These are phyloP conservation scores for Amanita thiersii DNA, from an alignment of 768 basidiomycete genomes.

Conservation along the genomic window DNA sequence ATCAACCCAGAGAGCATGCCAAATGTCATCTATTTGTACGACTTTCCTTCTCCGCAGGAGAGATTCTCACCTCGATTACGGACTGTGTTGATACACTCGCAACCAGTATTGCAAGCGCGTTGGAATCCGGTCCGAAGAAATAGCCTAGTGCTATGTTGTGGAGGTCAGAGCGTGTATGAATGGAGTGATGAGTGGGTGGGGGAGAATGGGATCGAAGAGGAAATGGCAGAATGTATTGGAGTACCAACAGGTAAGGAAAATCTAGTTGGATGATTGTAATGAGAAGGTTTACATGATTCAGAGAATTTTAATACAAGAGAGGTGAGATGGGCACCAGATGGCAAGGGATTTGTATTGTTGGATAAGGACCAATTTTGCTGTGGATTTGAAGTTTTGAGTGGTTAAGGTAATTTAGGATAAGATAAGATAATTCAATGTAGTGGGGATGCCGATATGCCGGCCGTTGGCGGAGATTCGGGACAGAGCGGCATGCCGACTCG, in stretches of 20 bases:
- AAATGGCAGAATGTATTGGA: constrained; percentile 87
- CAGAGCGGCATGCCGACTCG: background rate
- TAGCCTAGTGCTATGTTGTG: constrained; percentile 59
- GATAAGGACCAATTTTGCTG: constrained; percentile 82
- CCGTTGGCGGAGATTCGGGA: too few species aligned
- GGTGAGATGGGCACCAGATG: constrained; percentile 78
- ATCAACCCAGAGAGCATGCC: constrained; percentile 48
- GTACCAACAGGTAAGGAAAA: constrained; percentile 71
- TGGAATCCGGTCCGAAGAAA: constrained; percentile 88
- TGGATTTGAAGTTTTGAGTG: constrained; percentile 78
- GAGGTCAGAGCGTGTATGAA: constrained; percentile 56
- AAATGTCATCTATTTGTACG: constrained; percentile 57
- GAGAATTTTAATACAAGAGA: constrained; percentile 68
- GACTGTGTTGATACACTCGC: constrained; percentile 57
- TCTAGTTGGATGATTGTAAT: constrained; percentile 11
- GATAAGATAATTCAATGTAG: too few species aligned
- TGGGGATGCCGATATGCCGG: too few species aligned
- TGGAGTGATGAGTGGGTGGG: constrained; percentile 83
- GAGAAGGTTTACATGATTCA: constrained; percentile 17
- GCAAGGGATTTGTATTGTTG: constrained; percentile 67
- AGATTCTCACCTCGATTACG: constrained; percentile 54
- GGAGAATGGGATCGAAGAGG: constrained; percentile 49
- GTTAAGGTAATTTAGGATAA: too few species aligned
- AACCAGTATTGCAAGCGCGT: constrained; percentile 53
- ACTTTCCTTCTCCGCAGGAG: constrained; percentile 57